Evolutionary conservation across 2,329 filamentous ascomycete species (phyloP).

Genomic region (Fusarium robinianum): DNA sequence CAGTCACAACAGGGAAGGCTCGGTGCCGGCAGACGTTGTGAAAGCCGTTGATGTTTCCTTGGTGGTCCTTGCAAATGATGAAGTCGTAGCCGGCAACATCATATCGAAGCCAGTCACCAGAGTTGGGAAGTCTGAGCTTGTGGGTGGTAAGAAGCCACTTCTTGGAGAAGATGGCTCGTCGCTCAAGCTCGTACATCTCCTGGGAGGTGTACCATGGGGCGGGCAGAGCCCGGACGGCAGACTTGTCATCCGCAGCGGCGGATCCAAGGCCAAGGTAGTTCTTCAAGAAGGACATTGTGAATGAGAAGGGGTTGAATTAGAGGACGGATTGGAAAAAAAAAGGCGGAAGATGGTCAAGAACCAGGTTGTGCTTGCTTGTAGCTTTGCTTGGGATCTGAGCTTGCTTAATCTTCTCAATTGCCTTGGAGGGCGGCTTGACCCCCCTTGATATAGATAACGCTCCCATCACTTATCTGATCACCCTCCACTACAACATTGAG

Average conservation of each 20-base stretch:
- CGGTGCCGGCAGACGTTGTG: slow-evolving; percentile 67
- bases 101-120: slow-evolving; percentile 62
- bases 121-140: slow-evolving; percentile 52
- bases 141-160: slow-evolving; percentile 62
- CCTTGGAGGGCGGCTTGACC: slow-evolving; percentile 21
- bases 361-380: slow-evolving; percentile 17
- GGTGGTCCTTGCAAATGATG: slow-evolving; percentile 55
- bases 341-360: slow-evolving; percentile 2
- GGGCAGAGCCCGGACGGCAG: slow-evolving; percentile 47
- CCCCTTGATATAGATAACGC: slow-evolving; percentile 16
- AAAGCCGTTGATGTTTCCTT: slow-evolving; percentile 60
- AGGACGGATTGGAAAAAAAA: slow-evolving; percentile 13
- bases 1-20: slow-evolving; percentile 61
- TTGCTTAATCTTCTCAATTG: neutral
- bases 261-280: slow-evolving; percentile 46
- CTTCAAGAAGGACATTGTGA: slow-evolving; percentile 40
- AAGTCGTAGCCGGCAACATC: slow-evolving; percentile 61
- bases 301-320: slow-evolving; percentile 4
- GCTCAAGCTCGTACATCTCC: slow-evolving; percentile 62
- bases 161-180: slow-evolving; percentile 60
- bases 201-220: slow-evolving; percentile 56
- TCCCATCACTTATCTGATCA: neutral
- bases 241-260: slow-evolving; percentile 26
- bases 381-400: too few relatives aligned
- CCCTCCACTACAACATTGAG: neutral